Evolutionary conservation across 305 asterid species (phyloP), one percentile per base, ranked within the genome.

Genomic region (Solanum hybrid): DNA sequence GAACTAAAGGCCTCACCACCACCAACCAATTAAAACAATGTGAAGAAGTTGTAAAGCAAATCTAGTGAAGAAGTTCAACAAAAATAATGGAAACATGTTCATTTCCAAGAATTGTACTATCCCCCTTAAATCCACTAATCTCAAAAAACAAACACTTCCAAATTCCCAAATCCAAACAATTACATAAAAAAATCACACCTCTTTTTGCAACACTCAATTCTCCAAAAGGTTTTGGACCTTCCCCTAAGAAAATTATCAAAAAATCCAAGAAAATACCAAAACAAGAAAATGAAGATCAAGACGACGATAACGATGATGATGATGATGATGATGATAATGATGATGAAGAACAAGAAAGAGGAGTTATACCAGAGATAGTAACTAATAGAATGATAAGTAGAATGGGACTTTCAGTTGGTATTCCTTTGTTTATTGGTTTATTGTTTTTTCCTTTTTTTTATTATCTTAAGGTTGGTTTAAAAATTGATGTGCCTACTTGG

Each of bases 371-470:
- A 45, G 98, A 96, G 91, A 93, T 96, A 88, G 97, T 97, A 75
- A 97, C 99, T 32, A 96, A 96, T 90, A 93, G 99, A 90, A 97
- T 97, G 99, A 96, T 97, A 35, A 93, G 91, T 88, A 94, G 98
- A 92, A 93, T 97, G 94, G 99, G 91, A 19, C 34, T 94, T 1
- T 92, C 98, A 0, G 99, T 97, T 7, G 99, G 99, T 24, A 91
- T 93, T 85, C 99, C 99, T 45, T 93, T 96, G 78, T 94, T 94
- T 32, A 78, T 93, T n/a, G 99, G 99, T 88, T 89, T 96, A 4
- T 76, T 94, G 82, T 95, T 97, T 92, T 97, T 96, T 91, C 99
- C 99, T 8, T 94, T 96, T 92, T 96, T 96, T 93, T 97, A 97
- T 88, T 96, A 96, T 69, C 98, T 97, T 15, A 97, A 94, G 37